These are phyloP conservation scores for Angomonas ambiguus DNA, from an alignment of 208 protist genomes.

Conservation along the genomic window DNA sequence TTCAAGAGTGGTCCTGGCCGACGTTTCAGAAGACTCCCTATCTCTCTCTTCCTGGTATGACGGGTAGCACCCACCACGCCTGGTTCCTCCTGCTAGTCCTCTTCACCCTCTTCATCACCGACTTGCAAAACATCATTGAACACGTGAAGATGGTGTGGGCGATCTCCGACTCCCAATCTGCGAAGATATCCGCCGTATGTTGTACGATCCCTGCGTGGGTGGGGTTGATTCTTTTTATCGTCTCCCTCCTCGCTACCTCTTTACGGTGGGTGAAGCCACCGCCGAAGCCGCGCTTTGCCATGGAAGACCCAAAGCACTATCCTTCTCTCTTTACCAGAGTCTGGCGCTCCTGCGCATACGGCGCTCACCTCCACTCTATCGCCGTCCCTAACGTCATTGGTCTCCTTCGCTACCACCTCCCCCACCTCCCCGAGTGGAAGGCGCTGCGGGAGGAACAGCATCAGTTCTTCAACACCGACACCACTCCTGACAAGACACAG, in stretches of 20 bases:
- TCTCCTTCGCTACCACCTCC: conserved; percentile 13
- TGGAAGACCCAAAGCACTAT: neutral
- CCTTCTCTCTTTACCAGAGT: neutral
- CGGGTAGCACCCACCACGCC: conserved; percentile 21
- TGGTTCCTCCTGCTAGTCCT: conserved; percentile 34
- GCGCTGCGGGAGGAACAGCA: neutral
- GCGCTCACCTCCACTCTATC: neutral
- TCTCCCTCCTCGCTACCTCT: conserved; percentile 12
- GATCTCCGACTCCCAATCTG: neutral
- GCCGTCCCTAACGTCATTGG: conserved; percentile 17
- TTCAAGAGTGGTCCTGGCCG: conserved; percentile 49
- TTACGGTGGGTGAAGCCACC: neutral
- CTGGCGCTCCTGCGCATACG: neutral
- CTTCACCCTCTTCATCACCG: conserved; percentile 13
- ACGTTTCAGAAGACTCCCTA: conserved; percentile 28
- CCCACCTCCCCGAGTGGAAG: conserved; percentile 18
- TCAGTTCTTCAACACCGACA: neutral
- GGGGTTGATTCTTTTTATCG: conserved; percentile 13
- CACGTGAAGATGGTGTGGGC: conserved; percentile 15
- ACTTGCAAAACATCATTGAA: conserved; percentile 24
- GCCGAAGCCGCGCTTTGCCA: neutral
- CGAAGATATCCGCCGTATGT: neutral
- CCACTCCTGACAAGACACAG: neutral
- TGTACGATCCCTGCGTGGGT: neutral
- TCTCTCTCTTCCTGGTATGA: conserved; percentile 29